phyloP scores from a whole-genome alignment of 2,329 filamentous ascomycete genomes.

The Xylariaceae sp. region DNA sequence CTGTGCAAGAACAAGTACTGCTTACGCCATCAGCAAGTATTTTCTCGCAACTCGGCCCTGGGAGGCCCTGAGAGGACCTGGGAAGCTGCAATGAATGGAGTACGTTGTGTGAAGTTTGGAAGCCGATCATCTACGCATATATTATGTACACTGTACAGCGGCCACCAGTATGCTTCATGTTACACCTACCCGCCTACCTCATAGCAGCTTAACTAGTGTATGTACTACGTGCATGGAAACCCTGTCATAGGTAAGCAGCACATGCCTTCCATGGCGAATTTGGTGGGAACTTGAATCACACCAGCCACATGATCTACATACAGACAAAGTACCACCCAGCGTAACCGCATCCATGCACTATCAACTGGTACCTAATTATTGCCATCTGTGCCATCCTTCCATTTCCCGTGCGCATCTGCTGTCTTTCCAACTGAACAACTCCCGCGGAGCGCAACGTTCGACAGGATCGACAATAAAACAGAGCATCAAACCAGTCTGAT shows the following conservation, averaged over 20 bases:
- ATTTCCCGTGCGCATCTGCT: neutral
- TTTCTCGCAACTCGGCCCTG: no score
- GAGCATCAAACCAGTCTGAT: slow-evolving; percentile 3
- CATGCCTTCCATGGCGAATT: neutral
- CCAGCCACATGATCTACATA: neutral
- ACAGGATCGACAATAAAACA: slow-evolving; percentile 1
- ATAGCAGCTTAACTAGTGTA: no score
- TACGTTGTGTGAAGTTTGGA: neutral
- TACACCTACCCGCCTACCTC: no score
- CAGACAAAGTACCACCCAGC: neutral
- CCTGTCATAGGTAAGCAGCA: neutral
- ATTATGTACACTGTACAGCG: no score
- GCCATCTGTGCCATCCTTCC: neutral
- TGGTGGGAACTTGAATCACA: neutral
- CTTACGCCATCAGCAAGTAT: no score
- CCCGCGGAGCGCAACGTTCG: slow-evolving; percentile 17
- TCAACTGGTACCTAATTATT: neutral
- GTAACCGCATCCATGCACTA: neutral
- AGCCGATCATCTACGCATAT: no score
- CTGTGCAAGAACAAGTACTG: neutral
- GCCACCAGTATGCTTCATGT: no score
- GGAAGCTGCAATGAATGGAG: neutral
- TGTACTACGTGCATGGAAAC: neutral
- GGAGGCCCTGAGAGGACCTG: neutral
- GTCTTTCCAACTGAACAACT: neutral